phyloP scores from a whole-genome alignment of 164 flowering plant species.

The Stephania japonica region DNA sequence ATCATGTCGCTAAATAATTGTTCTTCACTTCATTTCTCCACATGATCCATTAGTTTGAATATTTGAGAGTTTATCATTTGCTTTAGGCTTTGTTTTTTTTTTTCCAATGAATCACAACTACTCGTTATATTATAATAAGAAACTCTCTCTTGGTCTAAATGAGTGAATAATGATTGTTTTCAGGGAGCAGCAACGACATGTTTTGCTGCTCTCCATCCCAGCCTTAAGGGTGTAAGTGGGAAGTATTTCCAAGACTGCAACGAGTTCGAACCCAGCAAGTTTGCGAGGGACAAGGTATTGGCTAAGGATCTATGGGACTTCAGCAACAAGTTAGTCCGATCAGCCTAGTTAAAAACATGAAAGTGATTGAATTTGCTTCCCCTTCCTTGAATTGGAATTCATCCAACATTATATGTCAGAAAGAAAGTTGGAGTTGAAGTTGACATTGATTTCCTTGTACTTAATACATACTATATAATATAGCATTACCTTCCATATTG shows the following conservation, averaged over 20 bases:
- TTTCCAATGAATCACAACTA: neutral
- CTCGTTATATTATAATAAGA: neutral
- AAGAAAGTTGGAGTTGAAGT: neutral
- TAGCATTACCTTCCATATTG: neutral
- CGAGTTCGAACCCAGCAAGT: slow-evolving; percentile 42
- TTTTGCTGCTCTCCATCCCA: slow-evolving; percentile 81
- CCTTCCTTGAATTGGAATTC: too few species aligned
- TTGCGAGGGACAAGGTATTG: slow-evolving; percentile 46
- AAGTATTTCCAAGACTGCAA: slow-evolving; percentile 86
- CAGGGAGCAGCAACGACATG: slow-evolving; percentile 98
- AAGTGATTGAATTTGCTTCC: too few species aligned
- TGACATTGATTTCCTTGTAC: neutral
- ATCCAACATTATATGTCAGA: neutral
- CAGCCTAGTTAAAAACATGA: slow-evolving; percentile 15
- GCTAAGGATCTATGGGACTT: slow-evolving; percentile 82
- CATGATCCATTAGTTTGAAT: too few species aligned
- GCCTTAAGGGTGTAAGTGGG: slow-evolving; percentile 63
- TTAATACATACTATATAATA: too few species aligned
- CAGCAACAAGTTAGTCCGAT: slow-evolving; percentile 59
- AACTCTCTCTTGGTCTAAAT: neutral
- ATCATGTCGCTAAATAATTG: too few species aligned
- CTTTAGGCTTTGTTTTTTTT: too few species aligned
- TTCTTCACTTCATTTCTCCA: too few species aligned
- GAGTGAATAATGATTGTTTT: neutral
- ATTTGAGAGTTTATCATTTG: too few species aligned